Evolutionary conservation across 371 early-diverging fungal genomes (phyloP).

Genomic region (Capillidium heterosporum): DNA sequence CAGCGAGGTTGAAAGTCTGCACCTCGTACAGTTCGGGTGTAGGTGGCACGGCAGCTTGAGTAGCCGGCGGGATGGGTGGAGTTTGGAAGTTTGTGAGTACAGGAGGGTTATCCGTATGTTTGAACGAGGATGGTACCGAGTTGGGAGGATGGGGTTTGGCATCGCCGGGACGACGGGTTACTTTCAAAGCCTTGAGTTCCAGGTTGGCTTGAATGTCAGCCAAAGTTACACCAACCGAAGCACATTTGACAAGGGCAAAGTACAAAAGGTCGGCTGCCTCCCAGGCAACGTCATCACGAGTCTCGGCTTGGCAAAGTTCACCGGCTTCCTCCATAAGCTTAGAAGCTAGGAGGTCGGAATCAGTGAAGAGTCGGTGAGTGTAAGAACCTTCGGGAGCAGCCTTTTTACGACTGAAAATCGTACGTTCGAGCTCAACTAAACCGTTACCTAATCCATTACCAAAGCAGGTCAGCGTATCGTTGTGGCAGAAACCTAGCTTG

Average conservation of each 20-base stretch:
- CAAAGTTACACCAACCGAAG: constrained; percentile 57
- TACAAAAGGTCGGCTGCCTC: constrained; percentile 94
- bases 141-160: constrained; percentile 51
- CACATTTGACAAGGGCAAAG: constrained; percentile 81
- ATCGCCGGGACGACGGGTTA: constrained; percentile 81
- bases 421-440: constrained; percentile 43
- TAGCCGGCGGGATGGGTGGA: neutral
- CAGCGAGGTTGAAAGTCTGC: constrained; percentile 28
- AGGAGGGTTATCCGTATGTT: constrained; percentile 4
- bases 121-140: neutral
- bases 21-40: constrained; percentile 33
- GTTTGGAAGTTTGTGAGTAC: neutral
- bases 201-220: constrained; percentile 74
- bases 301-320: constrained; percentile 70
- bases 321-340: constrained; percentile 95
- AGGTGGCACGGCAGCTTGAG: constrained; percentile 9
- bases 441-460: constrained; percentile 42
- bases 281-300: constrained; percentile 66
- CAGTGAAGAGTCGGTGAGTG: constrained; percentile 74
- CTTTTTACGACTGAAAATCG: constrained; percentile 40
- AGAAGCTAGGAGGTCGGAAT: constrained; percentile 54
- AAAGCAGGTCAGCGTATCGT: constrained; percentile 80
- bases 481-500: constrained; percentile 77
- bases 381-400: constrained; percentile 67
- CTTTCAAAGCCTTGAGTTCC: constrained; percentile 61